These are phyloP conservation scores for Lupinus albus DNA, from an alignment of 306 rosid species.

Conservation along the genomic window DNA sequence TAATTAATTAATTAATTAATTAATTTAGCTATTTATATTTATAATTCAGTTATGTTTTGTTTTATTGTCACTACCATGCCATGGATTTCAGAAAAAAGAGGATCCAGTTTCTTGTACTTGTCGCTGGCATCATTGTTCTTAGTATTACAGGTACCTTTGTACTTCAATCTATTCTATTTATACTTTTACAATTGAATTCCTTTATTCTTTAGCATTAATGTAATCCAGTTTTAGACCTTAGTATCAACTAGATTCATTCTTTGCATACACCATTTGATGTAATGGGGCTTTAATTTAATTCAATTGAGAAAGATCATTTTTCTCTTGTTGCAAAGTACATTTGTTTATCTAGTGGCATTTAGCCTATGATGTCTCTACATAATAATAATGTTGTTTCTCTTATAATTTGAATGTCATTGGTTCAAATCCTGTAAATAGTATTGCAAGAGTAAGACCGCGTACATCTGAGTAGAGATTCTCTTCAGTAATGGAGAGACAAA, in stretches of 20 bases:
- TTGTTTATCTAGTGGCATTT: no score
- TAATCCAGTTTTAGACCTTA: constrained; percentile 1
- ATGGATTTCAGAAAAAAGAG: constrained; percentile 73
- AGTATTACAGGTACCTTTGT: constrained; percentile 64
- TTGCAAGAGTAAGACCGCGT: no score
- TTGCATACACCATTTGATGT: constrained; percentile 3
- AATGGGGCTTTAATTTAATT: no score
- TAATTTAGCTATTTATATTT: constrained; percentile 1
- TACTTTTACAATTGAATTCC: constrained; percentile 16
- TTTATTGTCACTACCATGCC: constrained; percentile 43
- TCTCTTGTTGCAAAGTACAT: no score
- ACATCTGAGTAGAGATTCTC: no score
- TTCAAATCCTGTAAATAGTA: no score
- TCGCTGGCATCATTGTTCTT: constrained; percentile 61
- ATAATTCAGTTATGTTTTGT: not conserved
- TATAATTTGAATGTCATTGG: no score
- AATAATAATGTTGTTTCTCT: no score
- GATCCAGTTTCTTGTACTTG: constrained; percentile 49
- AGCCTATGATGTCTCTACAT: no score
- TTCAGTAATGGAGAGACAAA: no score
- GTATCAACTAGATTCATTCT: constrained; percentile 1
- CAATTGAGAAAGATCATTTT: no score
- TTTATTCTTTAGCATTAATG: not conserved
- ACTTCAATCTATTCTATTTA: constrained; percentile 1
- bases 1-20: no score